Evolutionary conservation across 345 rosid species (phyloP), one percentile per base, ranked within the genome.

Genomic region (Acer campestre): DNA sequence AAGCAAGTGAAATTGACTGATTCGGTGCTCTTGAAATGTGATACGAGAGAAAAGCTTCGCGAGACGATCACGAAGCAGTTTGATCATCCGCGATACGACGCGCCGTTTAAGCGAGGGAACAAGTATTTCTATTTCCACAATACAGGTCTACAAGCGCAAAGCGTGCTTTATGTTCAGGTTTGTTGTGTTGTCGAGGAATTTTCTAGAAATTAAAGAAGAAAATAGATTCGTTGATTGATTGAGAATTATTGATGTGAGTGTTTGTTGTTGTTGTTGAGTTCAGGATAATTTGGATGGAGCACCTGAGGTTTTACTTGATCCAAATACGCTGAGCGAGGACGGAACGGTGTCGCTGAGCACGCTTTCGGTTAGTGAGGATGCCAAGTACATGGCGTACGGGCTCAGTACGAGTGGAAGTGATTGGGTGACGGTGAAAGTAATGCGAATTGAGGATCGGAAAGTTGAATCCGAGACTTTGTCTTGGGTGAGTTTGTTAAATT

Each of bases 361-460:
- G 3, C 14, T 86, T 49, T 75, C 93, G 18, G 80, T 93, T 0
- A 91, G 98, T 59, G 86, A 90, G 83, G 97, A 97, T 78, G 97
- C 89, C 10, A 88, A 88, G 81, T 89, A 88, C 82, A 68, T 94
- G 84, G 94, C 98, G 1, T 91, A 91, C 71, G 98, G 91, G 38
- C 87, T 94, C 70, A 87, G 98, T 83, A 75, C 92, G 0, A 97
- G 97, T 68, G 98, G 98, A 61, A 97, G 99, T 80, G 99, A 94
- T 73, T 97, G 99, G 98, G 89, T 88, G n/a, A 94, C 91, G 0
- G 85, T 96, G 53, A 90, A 91, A 72, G 89, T 92, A 61, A 88
- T 90, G 97, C 84, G 79, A 16, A 62, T 93, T 68, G 86, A 80
- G 72, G 92, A 92, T 69, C 91, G 84, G 86, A 84, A 53, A 82